These are phyloP conservation scores for Mucuna pruriens DNA, from an alignment of 306 rosid species.

Conservation along the genomic window DNA sequence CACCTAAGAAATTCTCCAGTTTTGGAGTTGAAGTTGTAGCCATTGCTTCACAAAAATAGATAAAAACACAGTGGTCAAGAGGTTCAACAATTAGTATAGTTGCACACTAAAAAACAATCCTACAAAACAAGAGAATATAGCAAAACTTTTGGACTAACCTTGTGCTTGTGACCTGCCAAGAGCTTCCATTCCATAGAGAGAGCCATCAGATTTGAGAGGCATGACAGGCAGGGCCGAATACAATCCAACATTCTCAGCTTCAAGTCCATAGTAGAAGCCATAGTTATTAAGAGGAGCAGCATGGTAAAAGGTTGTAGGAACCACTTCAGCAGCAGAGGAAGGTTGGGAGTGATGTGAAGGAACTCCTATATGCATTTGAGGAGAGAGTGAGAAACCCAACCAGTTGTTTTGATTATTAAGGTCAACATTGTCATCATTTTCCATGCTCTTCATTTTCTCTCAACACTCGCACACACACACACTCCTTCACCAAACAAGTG, in stretches of 20 bases:
- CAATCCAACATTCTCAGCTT: slow-evolving; percentile 57
- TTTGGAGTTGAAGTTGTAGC: slow-evolving; percentile 70
- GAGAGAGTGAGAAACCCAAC: slow-evolving; percentile 80
- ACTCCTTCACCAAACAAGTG: slow-evolving; percentile 34
- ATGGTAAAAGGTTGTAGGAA: slow-evolving; percentile 54
- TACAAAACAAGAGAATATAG: background rate
- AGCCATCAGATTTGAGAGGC: slow-evolving; percentile 88
- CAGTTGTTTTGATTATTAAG: slow-evolving; percentile 55
- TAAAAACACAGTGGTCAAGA: slow-evolving; percentile 28
- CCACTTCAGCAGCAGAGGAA: slow-evolving; percentile 48
- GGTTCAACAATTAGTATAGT: background rate
- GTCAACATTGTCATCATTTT: slow-evolving; percentile 56
- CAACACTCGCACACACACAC: slow-evolving; percentile 26
- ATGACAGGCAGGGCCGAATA: slow-evolving; percentile 65
- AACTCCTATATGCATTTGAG: slow-evolving; percentile 60
- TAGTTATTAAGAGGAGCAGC: slow-evolving; percentile 55
- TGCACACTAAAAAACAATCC: background rate
- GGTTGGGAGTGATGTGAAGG: slow-evolving; percentile 41
- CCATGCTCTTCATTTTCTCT: slow-evolving; percentile 65
- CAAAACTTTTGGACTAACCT: slow-evolving; percentile 54
- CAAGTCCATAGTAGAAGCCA: slow-evolving; percentile 66
- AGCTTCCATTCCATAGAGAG: slow-evolving; percentile 75
- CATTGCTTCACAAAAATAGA: slow-evolving; percentile 55
- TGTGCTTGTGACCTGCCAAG: slow-evolving; percentile 65
- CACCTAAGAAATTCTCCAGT: slow-evolving; percentile 85